phyloP scores from a whole-genome alignment of 192 early-diverging fungal species.

The Backusella luteola region DNA sequence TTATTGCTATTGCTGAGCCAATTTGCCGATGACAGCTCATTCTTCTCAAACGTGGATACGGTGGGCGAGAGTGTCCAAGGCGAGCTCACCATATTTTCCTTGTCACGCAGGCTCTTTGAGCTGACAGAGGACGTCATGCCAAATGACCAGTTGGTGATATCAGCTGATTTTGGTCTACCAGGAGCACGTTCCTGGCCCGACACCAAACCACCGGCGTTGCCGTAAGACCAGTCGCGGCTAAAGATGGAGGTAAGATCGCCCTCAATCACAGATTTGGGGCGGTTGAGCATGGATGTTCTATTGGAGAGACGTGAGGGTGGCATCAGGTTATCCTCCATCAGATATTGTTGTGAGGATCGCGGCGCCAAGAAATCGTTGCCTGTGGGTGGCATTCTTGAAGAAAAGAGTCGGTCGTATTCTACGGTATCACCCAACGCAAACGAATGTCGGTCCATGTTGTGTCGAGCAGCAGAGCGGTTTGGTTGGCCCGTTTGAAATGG shows the following conservation, averaged over 20 bases:
- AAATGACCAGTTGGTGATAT: slow-evolving; percentile 37
- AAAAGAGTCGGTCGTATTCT: slow-evolving; percentile 22
- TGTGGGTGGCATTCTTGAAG: neutral
- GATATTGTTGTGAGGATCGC: neutral
- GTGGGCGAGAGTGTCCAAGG: neutral
- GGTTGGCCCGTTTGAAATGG: slow-evolving; percentile 25
- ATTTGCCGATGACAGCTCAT: neutral
- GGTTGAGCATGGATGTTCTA: neutral
- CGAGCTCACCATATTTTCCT: neutral
- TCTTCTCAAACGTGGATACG: neutral
- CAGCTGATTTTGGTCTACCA: slow-evolving; percentile 39
- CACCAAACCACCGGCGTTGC: neutral
- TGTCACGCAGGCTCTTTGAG: neutral
- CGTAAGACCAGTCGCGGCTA: slow-evolving; percentile 21
- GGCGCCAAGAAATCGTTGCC: slow-evolving; percentile 7
- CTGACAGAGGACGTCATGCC: slow-evolving; percentile 1
- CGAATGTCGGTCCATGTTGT: slow-evolving; percentile 30
- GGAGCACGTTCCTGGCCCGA: neutral
- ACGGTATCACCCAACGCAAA: slow-evolving; percentile 35
- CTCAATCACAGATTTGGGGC: slow-evolving; percentile 35
- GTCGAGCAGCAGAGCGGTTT: neutral
- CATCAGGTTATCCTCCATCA: neutral
- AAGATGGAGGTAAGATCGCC: slow-evolving; percentile 24
- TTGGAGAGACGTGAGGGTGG: neutral
- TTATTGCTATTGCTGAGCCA: neutral